Evolutionary conservation across 306 rosid genomes (phyloP).

Genomic region (Purshia tridentata): DNA sequence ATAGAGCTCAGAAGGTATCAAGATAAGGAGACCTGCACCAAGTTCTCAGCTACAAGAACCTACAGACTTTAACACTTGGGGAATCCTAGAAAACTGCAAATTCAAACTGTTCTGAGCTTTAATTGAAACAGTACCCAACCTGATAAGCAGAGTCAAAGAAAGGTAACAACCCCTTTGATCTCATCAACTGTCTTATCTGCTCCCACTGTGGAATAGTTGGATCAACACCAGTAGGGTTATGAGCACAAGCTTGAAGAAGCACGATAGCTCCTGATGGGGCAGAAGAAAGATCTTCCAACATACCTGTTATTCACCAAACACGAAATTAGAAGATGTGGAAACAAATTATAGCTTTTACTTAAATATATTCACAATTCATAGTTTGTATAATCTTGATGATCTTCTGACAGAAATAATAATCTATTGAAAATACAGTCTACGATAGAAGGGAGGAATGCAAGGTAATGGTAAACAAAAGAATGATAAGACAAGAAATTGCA

Average conservation of each 20-base stretch:
- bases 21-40: constrained; percentile 1
- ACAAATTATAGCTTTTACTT: background rate
- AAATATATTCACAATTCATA: background rate
- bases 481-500: background rate
- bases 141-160: constrained; percentile 96
- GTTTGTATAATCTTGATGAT: background rate
- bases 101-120: background rate
- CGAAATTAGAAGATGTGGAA: background rate
- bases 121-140: constrained; percentile 30
- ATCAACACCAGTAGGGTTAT: constrained; percentile 96
- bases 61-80: background rate
- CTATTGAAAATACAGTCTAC: background rate
- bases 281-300: constrained; percentile 78
- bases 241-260: constrained; percentile 97
- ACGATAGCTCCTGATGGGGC: constrained; percentile 82
- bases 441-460: background rate
- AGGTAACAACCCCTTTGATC: constrained; percentile 78
- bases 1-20: constrained; percentile 9
- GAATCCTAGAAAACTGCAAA: background rate
- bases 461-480: background rate
- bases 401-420: background rate
- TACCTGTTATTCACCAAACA: constrained; percentile 47
- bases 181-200: constrained; percentile 74
- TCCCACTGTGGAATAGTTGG: constrained; percentile 92
- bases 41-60: background rate